A percentile compares a stretch with the other conserved stretches of the same genome.
phyloP scores from a whole-genome alignment of 495 filamentous ascomycete genomes.

The Penicillium canariense region DNA sequence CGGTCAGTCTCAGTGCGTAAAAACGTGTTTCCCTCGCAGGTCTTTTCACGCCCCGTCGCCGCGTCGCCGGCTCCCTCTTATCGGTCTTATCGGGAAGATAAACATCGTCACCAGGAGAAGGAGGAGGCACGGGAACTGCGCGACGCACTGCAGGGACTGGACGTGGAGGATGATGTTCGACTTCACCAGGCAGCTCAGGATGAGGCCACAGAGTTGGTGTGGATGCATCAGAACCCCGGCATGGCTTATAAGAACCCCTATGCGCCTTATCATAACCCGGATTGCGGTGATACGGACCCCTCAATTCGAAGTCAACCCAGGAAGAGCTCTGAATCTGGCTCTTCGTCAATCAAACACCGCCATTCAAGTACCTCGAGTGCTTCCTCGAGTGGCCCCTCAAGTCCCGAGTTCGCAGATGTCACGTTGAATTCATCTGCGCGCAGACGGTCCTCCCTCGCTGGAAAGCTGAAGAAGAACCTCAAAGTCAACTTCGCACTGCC shows the following conservation, averaged over 20 bases:
- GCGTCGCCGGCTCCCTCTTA: constrained; percentile 59
- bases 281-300: constrained; percentile 41
- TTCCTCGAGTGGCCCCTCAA: constrained; percentile 28
- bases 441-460: constrained; percentile 23
- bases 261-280: constrained; percentile 57
- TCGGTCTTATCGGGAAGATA: constrained; percentile 75
- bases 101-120: constrained; percentile 80
- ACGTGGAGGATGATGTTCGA: constrained; percentile 64
- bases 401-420: constrained; percentile 19
- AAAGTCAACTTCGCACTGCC: constrained; percentile 45
- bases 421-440: not conserved
- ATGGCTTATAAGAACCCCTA: constrained; percentile 53
- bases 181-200: constrained; percentile 75
- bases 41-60: constrained; percentile 28
- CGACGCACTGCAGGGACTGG: constrained; percentile 78
- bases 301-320: constrained; percentile 48
- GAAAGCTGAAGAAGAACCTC: constrained; percentile 34
- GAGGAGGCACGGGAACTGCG: constrained; percentile 77
- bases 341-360: constrained; percentile 16
- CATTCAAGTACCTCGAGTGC: constrained; percentile 21
- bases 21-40: constrained; percentile 43
- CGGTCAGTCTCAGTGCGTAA: constrained; percentile 34
- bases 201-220: constrained; percentile 85
- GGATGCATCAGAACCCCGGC: constrained; percentile 72
- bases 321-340: constrained; percentile 30